A percentile compares a stretch with the other conserved stretches of the same genome.
These are phyloP conservation scores for Fonsecaea nubica DNA, from an alignment of 2,329 filamentous ascomycete species.

Conservation along the genomic window DNA sequence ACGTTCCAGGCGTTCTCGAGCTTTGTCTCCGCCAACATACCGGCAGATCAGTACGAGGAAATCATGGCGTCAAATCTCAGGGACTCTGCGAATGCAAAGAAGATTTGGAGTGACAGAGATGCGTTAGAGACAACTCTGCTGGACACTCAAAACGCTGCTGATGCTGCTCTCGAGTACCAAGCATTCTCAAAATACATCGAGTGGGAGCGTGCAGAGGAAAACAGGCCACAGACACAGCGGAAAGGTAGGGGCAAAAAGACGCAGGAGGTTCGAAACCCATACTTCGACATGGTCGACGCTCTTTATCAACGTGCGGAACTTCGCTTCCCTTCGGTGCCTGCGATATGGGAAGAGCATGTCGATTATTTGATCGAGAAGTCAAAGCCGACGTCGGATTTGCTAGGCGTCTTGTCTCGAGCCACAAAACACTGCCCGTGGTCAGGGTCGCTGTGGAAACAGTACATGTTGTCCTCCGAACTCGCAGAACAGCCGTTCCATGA, in stretches of 20 bases:
- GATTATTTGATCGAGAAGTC: constrained; percentile 70
- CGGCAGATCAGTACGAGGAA: constrained; percentile 55
- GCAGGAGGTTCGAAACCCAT: constrained; percentile 49
- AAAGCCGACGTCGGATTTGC: constrained; percentile 56
- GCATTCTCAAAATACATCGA: constrained; percentile 74
- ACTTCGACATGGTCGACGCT: constrained; percentile 61
- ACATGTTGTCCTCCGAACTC: constrained; percentile 82
- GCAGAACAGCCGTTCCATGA: constrained; percentile 76
- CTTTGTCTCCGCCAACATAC: constrained; percentile 63
- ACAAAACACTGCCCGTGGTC: constrained; percentile 94
- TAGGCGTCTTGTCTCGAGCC: constrained; percentile 78
- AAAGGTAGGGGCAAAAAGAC: constrained; percentile 49
- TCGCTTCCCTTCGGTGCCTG: constrained; percentile 74
- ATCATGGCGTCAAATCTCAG: constrained; percentile 63
- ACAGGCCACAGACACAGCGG: constrained; percentile 52
- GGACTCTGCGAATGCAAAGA: constrained; percentile 60
- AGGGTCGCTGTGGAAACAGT: constrained; percentile 86
- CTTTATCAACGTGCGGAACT: constrained; percentile 80
- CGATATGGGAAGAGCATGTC: constrained; percentile 82
- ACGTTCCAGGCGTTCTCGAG: constrained; percentile 66
- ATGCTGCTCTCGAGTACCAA: constrained; percentile 60
- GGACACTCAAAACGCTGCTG: constrained; percentile 58
- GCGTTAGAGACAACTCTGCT: constrained; percentile 61
- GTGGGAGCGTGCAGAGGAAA: constrained; percentile 73
- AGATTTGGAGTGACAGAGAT: constrained; percentile 60